These are phyloP conservation scores for Suhomyces maxii DNA, from an alignment of 1,139 yeast species.

Conservation along the genomic window DNA sequence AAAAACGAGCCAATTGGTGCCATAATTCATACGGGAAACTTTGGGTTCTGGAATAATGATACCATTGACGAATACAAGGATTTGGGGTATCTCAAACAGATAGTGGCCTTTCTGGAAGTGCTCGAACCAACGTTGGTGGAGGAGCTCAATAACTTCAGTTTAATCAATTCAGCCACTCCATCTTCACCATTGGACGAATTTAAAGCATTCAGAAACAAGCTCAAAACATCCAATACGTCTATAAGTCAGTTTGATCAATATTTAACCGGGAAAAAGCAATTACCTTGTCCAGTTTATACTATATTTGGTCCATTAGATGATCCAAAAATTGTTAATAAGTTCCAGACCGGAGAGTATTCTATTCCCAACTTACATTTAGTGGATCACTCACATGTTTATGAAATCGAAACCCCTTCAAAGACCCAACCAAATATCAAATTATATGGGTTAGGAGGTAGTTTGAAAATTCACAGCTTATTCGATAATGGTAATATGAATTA, in stretches of 20 bases:
- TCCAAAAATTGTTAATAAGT: constrained; percentile 60
- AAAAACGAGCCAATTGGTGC: constrained; percentile 22
- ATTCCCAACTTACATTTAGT: constrained; percentile 61
- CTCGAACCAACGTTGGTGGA: constrained; percentile 48
- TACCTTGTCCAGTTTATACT: constrained; percentile 71
- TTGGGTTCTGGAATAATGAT: constrained; percentile 69
- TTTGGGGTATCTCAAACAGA: constrained; percentile 57
- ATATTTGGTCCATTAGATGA: constrained; percentile 79
- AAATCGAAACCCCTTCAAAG: constrained; percentile 37
- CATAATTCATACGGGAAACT: constrained; percentile 74
- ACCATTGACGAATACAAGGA: constrained; percentile 56
- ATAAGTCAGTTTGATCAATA: constrained; percentile 59
- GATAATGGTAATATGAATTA: constrained; percentile 55
- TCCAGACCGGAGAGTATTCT: constrained; percentile 51
- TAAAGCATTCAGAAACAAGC: constrained; percentile 3
- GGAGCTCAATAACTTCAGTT: constrained; percentile 47
- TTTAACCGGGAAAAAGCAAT: constrained; percentile 43
- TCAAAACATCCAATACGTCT: constrained; percentile 27
- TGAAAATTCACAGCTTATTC: constrained; percentile 66
- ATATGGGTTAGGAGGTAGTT: constrained; percentile 72
- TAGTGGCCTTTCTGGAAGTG: constrained; percentile 67
- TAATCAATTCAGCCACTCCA: constrained; percentile 24
- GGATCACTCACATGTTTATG: constrained; percentile 54
- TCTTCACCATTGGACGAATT: constrained; percentile 4
- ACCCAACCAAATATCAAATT: constrained; percentile 50